Conservation (phyloP, 2,329 filamentous ascomycete genomes). For the Fusarium nodosum region DNA sequence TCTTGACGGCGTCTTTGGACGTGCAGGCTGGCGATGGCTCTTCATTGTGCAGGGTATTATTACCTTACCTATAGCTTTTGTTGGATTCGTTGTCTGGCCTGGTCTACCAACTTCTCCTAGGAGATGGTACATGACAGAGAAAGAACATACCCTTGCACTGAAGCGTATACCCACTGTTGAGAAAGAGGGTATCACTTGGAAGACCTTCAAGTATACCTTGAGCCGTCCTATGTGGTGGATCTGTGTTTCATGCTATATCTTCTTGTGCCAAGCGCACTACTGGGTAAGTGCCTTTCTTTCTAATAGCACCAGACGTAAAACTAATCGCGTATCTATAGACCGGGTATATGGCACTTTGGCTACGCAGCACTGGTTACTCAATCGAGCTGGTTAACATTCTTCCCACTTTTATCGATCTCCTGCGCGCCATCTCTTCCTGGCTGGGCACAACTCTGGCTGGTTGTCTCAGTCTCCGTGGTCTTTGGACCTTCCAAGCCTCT, state of each 20-base stretch:
- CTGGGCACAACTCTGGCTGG: conserved; percentile 5
- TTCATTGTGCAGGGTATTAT: conserved; percentile 13
- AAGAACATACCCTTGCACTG: not conserved
- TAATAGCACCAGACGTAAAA: too few relatives aligned
- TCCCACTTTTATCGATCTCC: conserved; percentile 1
- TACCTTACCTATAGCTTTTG: not conserved
- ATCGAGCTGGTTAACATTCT: conserved; percentile 12
- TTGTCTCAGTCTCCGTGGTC: conserved; percentile 5
- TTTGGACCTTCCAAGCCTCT: conserved; percentile 12
- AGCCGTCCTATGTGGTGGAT: conserved; percentile 21
- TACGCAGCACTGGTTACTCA: not conserved
- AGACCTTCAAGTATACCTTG: not conserved
- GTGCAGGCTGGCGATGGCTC: conserved; percentile 15
- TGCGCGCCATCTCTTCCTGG: not conserved
- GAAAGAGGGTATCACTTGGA: conserved; percentile 1
- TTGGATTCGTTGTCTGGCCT: conserved; percentile 9
- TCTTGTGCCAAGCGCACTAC: not conserved
- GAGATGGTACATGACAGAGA: conserved; percentile 6
- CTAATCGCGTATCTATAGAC: not conserved
- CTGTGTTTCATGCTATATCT: conserved; percentile 6
- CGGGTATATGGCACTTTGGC: conserved; percentile 11
- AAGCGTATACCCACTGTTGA: not conserved
- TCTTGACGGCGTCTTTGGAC: conserved; percentile 3
- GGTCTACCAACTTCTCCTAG: not conserved
- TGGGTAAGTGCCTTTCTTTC: not conserved